phyloP scores from a whole-genome alignment of 129 eudicot species.

The Helianthus tuberosus region DNA sequence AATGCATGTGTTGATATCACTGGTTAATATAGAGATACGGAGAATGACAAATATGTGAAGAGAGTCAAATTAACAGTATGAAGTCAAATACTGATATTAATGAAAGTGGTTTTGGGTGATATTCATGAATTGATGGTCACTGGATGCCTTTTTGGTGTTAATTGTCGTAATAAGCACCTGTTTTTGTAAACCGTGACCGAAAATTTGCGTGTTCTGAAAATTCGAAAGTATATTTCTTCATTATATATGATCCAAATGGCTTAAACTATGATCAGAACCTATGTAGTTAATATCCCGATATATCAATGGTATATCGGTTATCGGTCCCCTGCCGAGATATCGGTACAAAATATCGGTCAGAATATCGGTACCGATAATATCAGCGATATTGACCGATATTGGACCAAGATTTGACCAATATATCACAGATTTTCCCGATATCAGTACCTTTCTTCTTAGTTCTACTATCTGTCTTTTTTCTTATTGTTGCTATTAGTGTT shows the following conservation, averaged over 20 bases:
- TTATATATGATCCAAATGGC: not conserved
- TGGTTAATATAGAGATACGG: slow-evolving; percentile 2
- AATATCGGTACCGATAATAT: too few relatives aligned
- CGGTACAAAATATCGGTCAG: too few relatives aligned
- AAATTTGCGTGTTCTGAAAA: not conserved
- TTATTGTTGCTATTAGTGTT: too few relatives aligned
- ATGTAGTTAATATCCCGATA: too few relatives aligned
- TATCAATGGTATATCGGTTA: too few relatives aligned
- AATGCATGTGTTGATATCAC: not conserved
- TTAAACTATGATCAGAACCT: not conserved
- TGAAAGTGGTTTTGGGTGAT: not conserved
- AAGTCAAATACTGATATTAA: slow-evolving; percentile 9
- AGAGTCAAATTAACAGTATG: slow-evolving; percentile 8
- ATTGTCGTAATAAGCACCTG: slow-evolving; percentile 6
- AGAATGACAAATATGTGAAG: not conserved
- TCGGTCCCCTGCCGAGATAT: too few relatives aligned
- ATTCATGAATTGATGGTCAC: not conserved
- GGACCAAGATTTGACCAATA: too few relatives aligned
- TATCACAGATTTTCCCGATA: too few relatives aligned
- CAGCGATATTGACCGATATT: too few relatives aligned
- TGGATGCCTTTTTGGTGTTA: slow-evolving; percentile 2
- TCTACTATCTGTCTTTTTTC: too few relatives aligned
- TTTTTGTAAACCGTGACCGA: not conserved
- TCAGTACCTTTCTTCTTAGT: too few relatives aligned
- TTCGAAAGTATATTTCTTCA: not conserved